Percentiles rank a stretch among this genome's conserved stretches.
phyloP scores from a whole-genome alignment of 306 rosid species.

The barrel medic (Medicago truncatula) region MtrunA17r5.0-ANR NC_053045.1:38437501-38438000 shows the following conservation, averaged over 20 bases:
- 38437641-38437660: too few relatives aligned
- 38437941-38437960: slow-evolving; percentile 61
- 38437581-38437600: too few relatives aligned
- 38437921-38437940: slow-evolving; percentile 61
- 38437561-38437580: too few relatives aligned
- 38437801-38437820: slow-evolving; percentile 71
- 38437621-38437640: too few relatives aligned
- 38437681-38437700: too few relatives aligned
- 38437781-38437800: slow-evolving; percentile 49
- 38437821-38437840: slow-evolving; percentile 68
- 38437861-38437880: slow-evolving; percentile 69
- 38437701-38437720: not conserved
- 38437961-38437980: slow-evolving; percentile 52
- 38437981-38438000: slow-evolving; percentile 62
- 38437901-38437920: slow-evolving; percentile 60
- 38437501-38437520: too few relatives aligned
- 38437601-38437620: too few relatives aligned
- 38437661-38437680: too few relatives aligned
- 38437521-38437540: too few relatives aligned
- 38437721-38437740: not conserved
- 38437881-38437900: slow-evolving; percentile 50
- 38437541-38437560: too few relatives aligned
- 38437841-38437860: slow-evolving; percentile 73
- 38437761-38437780: not conserved
- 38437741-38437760: not conserved